phyloP scores from a whole-genome alignment of 306 rosid species.

The Cajanus cajan region DNA sequence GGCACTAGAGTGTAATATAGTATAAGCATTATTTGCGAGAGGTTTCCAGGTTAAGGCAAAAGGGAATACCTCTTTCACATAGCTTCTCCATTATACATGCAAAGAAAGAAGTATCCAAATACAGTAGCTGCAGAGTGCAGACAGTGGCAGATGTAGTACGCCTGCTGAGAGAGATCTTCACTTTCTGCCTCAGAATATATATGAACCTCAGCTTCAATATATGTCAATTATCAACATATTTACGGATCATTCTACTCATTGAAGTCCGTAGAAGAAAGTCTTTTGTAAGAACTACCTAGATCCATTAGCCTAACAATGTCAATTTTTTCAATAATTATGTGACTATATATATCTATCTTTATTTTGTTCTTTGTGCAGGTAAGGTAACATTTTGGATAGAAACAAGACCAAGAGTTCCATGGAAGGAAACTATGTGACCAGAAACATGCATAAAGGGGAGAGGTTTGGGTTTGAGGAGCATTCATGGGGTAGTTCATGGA shows the following conservation, averaged over 20 bases:
- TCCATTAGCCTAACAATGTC: slow-evolving; percentile 6
- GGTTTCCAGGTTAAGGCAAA: slow-evolving; percentile 40
- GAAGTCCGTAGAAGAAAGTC: slow-evolving; percentile 2
- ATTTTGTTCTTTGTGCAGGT: background rate
- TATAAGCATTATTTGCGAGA: slow-evolving; percentile 32
- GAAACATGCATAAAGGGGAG: slow-evolving; percentile 33
- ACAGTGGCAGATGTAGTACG: slow-evolving; percentile 42
- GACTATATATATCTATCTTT: background rate
- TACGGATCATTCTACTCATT: slow-evolving; percentile 26
- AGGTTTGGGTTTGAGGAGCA: slow-evolving; percentile 43
- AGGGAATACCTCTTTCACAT: slow-evolving; percentile 44
- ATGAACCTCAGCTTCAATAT: slow-evolving; percentile 17
- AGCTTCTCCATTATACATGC: slow-evolving; percentile 46
- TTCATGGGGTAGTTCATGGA: slow-evolving; percentile 53
- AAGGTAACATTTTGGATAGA: slow-evolving; percentile 2
- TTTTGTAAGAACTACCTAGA: slow-evolving; percentile 27
- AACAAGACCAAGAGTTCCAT: slow-evolving; percentile 28
- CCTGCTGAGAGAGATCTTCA: slow-evolving; percentile 41
- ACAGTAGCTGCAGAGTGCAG: slow-evolving; percentile 44
- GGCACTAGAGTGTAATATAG: slow-evolving; percentile 16
- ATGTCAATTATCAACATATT: slow-evolving; percentile 28
- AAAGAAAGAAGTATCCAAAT: slow-evolving; percentile 49
- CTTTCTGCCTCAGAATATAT: slow-evolving; percentile 28
- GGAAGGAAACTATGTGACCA: slow-evolving; percentile 54
- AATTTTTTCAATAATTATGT: background rate